phyloP scores from a whole-genome alignment of 768 basidiomycete genomes.

The Lentinula edodes region DNA sequence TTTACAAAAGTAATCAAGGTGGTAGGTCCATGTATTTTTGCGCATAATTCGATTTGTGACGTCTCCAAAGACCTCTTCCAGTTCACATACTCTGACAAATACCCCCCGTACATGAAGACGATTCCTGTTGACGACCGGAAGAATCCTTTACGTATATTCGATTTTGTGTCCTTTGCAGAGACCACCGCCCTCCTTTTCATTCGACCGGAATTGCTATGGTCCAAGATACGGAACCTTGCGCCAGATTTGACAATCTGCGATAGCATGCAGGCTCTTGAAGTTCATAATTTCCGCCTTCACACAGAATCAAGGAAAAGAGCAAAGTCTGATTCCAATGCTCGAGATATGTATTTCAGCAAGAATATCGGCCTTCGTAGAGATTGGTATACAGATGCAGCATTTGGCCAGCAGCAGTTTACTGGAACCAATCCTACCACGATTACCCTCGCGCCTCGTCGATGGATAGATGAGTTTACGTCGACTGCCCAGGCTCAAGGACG shows the following conservation, averaged over 20 bases:
- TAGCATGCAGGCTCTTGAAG: slow-evolving; percentile 15
- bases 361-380: slow-evolving; percentile 24
- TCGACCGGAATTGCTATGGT: neutral
- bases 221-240: slow-evolving; percentile 4
- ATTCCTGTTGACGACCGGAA: slow-evolving; percentile 11
- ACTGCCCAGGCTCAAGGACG: slow-evolving; percentile 12
- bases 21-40: neutral
- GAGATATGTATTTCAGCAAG: slow-evolving; percentile 18
- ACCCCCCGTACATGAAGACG: slow-evolving; percentile 15
- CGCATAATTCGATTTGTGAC: neutral
- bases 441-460: slow-evolving; percentile 13
- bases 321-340: neutral
- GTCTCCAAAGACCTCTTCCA: slow-evolving; percentile 6
- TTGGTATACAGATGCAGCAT: slow-evolving; percentile 26
- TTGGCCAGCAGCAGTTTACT: slow-evolving; percentile 24
- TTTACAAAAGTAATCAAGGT: neutral
- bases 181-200: slow-evolving; percentile 9
- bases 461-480: slow-evolving; percentile 15
- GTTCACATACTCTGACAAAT: slow-evolving; percentile 13
- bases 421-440: slow-evolving; percentile 24
- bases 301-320: neutral
- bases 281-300: slow-evolving; percentile 12
- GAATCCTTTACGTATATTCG: slow-evolving; percentile 12
- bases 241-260: neutral
- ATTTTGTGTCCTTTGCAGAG: slow-evolving; percentile 11